These are phyloP conservation scores for Fraxinus dipetala DNA, from an alignment of 305 asterid species.

Conservation along the genomic window DNA sequence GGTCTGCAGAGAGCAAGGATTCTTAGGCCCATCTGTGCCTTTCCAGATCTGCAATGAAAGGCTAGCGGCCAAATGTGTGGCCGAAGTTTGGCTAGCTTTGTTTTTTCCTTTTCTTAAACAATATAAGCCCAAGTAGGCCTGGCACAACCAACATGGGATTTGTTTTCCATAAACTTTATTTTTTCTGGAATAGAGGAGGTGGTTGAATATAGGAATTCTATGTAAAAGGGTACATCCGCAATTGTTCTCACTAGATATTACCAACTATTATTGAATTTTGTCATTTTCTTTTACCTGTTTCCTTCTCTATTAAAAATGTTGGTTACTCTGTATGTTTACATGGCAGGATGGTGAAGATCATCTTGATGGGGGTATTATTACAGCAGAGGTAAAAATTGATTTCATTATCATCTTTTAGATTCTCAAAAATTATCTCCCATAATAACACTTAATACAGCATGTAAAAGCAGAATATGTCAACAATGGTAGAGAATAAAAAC, in stretches of 20 bases:
- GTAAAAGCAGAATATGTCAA: not conserved
- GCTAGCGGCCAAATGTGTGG: not conserved
- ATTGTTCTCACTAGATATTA: not conserved
- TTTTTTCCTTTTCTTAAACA: not conserved
- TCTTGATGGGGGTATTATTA: constrained; percentile 44
- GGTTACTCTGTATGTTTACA: constrained; percentile 17
- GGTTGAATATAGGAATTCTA: not conserved
- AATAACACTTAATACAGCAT: not conserved
- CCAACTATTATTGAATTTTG: not conserved
- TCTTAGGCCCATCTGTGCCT: not conserved
- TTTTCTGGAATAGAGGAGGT: not conserved
- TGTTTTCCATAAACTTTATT: not conserved
- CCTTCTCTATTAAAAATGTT: constrained; percentile 17
- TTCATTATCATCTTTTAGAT: not conserved
- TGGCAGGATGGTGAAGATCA: constrained; percentile 50
- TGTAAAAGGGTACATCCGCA: not conserved
- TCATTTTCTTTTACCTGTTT: not conserved
- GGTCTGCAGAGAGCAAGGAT: not conserved
- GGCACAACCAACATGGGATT: not conserved
- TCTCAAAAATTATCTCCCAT: not conserved
- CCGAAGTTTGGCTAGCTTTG: not conserved
- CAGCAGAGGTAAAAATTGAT: constrained; percentile 45
- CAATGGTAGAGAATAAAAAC: not conserved
- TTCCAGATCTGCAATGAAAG: not conserved
- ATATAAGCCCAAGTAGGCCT: not conserved